Conservation (phyloP, 345 rosid genomes). For the Geranium rotundifolium region DNA sequence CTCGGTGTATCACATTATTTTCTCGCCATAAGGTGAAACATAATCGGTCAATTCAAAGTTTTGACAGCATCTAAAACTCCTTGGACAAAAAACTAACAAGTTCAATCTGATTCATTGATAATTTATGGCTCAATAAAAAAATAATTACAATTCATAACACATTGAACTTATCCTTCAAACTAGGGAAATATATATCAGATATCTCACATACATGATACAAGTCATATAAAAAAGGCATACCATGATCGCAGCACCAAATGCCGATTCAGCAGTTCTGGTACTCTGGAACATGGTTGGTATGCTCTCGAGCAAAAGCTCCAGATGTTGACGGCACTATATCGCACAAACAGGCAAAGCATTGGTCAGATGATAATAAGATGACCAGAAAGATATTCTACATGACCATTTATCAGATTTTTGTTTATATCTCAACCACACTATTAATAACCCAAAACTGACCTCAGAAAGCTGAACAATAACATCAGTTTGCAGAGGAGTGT, state of each 20-base stretch:
- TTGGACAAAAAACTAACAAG: background rate
- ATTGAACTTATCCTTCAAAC: background rate
- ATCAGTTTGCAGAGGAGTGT: conserved; percentile 89
- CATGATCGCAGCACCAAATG: conserved; percentile 96
- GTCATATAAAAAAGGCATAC: conserved; percentile 28
- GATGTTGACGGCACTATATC: conserved; percentile 81
- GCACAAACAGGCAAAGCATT: conserved; percentile 9
- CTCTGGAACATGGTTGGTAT: conserved; percentile 90
- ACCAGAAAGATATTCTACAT: background rate
- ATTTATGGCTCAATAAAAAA: background rate
- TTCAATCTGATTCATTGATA: background rate
- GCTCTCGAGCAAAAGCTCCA: conserved; percentile 86
- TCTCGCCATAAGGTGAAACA: background rate
- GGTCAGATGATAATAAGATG: background rate
- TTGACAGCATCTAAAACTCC: background rate
- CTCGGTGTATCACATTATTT: background rate
- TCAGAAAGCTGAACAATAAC: conserved; percentile 84
- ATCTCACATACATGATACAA: background rate
- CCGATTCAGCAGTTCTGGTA: conserved; percentile 82
- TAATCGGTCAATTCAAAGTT: too few species aligned
- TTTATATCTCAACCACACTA: too few species aligned
- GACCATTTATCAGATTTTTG: too few species aligned
- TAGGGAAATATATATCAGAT: background rate
- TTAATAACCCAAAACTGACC: conserved; percentile 29
- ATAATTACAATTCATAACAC: background rate